Conservation (phyloP, 169 alveolate genomes). For the Theileria parva region DNA sequence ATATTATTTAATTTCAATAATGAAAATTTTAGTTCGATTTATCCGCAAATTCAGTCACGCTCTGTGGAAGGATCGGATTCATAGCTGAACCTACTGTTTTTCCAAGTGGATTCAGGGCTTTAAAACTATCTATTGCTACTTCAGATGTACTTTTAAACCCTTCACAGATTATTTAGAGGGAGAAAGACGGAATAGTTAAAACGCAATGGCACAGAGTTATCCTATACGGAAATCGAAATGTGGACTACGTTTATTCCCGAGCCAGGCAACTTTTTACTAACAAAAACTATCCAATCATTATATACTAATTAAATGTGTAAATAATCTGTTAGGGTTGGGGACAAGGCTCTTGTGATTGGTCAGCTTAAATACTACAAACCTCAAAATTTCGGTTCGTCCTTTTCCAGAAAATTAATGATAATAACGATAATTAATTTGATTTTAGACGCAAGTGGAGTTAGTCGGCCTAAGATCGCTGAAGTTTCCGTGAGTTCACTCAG, state of each 20-base stretch:
- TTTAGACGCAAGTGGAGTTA: slow-evolving; percentile 1
- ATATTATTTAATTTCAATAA: neutral
- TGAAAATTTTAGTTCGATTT: slow-evolving; percentile 14
- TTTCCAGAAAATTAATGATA: neutral
- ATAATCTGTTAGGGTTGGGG: slow-evolving; percentile 53
- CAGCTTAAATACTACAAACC: slow-evolving; percentile 42
- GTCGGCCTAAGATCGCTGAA: slow-evolving; percentile 20
- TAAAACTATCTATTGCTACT: slow-evolving; percentile 46
- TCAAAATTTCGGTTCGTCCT: slow-evolving; percentile 6
- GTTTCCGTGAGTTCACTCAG: slow-evolving; percentile 22
- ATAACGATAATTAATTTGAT: neutral
- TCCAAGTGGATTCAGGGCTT: slow-evolving; percentile 31
- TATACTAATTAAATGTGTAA: neutral
- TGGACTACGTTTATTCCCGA: slow-evolving; percentile 44
- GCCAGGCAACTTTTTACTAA: slow-evolving; percentile 41
- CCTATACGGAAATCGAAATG: slow-evolving; percentile 58
- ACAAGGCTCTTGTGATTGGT: slow-evolving; percentile 53
- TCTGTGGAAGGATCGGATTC: slow-evolving; percentile 59
- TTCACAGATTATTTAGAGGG: slow-evolving; percentile 23
- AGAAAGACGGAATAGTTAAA: slow-evolving; percentile 24
- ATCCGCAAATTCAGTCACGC: slow-evolving; percentile 47
- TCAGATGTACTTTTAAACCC: slow-evolving; percentile 19
- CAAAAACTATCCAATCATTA: neutral
- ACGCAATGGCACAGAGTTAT: slow-evolving; percentile 67
- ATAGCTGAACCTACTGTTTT: slow-evolving; percentile 31